A percentile compares a stretch with the other conserved stretches of the same genome.
Conservation (phyloP, 306 rosid genomes). For the Clitoria ternatea region DNA sequence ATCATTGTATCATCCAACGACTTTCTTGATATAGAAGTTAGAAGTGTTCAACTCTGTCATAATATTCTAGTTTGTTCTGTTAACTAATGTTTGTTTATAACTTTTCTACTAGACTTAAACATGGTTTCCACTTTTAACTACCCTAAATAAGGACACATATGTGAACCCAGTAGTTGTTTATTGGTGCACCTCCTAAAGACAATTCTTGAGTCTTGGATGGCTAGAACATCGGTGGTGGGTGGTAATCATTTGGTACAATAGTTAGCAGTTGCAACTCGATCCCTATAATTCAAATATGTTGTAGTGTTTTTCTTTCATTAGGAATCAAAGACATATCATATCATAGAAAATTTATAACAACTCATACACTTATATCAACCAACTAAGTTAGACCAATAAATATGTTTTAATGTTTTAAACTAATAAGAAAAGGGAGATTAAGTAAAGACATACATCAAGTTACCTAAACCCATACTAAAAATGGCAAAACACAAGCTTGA, state of each 20-base stretch:
- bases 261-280: constrained; percentile 56
- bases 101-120: background rate
- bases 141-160: constrained; percentile 1
- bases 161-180: constrained; percentile 64
- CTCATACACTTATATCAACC: too few species aligned
- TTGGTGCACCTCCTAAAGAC: constrained; percentile 60
- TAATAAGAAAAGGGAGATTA: constrained; percentile 21
- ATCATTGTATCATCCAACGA: too few species aligned
- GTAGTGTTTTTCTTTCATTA: too few species aligned
- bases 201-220: constrained; percentile 60
- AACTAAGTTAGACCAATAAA: too few species aligned
- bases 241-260: constrained; percentile 63
- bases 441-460: background rate
- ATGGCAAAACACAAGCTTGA: background rate
- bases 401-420: constrained; percentile 22
- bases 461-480: background rate
- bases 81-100: background rate
- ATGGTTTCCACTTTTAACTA: background rate
- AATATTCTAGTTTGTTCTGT: background rate
- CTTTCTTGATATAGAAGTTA: too few species aligned
- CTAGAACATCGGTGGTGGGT: constrained; percentile 62
- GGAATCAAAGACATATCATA: too few species aligned
- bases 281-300: constrained; percentile 41
- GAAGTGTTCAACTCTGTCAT: too few species aligned
- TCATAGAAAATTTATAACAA: too few species aligned